These are phyloP conservation scores for Catharanthus roseus DNA, from an alignment of 257 asterid genomes.

Conservation along the genomic window DNA sequence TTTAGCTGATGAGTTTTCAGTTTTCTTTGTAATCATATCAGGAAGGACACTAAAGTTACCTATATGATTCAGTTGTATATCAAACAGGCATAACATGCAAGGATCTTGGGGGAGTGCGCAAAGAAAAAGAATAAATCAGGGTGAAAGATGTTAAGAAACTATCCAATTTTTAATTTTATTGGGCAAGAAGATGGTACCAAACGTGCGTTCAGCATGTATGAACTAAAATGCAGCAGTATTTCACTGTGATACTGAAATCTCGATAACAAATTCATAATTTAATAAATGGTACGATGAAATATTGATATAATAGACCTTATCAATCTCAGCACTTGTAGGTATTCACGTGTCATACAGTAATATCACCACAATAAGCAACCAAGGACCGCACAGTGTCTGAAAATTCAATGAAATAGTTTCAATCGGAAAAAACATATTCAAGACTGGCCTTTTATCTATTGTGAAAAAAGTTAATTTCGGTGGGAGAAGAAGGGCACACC, in stretches of 20 bases:
- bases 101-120: neutral
- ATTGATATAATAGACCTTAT: neutral
- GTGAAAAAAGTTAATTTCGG: neutral
- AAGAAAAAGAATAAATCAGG: neutral
- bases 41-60: neutral
- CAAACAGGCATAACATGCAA: neutral
- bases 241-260: neutral
- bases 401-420: neutral
- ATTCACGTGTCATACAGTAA: neutral
- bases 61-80: neutral
- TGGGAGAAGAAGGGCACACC: neutral
- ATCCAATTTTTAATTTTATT: neutral
- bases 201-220: neutral
- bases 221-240: neutral
- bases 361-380: neutral
- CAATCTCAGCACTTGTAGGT: neutral
- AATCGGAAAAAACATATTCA: neutral
- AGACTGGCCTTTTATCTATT: neutral
- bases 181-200: neutral
- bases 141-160: neutral
- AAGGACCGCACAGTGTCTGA: neutral
- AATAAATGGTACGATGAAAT: neutral
- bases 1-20: neutral
- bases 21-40: neutral
- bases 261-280: neutral